phyloP scores from a whole-genome alignment of 2,329 filamentous ascomycete species.

The Trichoderma oligosporum region DNA sequence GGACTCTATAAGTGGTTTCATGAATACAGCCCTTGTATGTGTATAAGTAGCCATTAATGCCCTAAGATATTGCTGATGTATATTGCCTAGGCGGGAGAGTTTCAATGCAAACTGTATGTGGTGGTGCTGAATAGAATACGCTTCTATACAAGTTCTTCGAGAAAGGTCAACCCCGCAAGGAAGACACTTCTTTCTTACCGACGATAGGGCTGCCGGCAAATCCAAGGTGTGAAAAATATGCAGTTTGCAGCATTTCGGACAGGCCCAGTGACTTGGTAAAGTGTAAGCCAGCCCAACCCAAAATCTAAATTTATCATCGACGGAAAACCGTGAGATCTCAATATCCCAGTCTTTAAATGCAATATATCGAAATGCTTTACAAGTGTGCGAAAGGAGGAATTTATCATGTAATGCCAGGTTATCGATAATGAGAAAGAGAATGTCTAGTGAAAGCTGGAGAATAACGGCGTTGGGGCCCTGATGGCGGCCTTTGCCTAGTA shows the following conservation, averaged over 20 bases:
- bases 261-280: neutral
- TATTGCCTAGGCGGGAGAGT: too few species aligned
- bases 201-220: neutral
- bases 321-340: neutral
- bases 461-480: neutral
- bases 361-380: neutral
- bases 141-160: too few species aligned
- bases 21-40: too few species aligned
- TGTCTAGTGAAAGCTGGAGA: neutral
- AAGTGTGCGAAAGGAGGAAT: constrained; percentile 5
- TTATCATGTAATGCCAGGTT: neutral
- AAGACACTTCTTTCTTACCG: too few species aligned
- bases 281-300: constrained; percentile 1
- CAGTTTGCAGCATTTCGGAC: neutral
- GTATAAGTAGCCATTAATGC: too few species aligned
- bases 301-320: neutral
- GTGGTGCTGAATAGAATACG: too few species aligned
- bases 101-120: too few species aligned
- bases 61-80: too few species aligned
- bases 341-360: neutral
- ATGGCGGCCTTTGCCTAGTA: neutral
- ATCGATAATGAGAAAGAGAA: neutral
- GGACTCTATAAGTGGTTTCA: too few species aligned
- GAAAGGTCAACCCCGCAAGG: neutral
- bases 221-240: neutral